Evolutionary conservation across 139 green algal species (phyloP), one percentile per base, ranked within the genome.

Genomic region (Micractinium sp.): DNA sequence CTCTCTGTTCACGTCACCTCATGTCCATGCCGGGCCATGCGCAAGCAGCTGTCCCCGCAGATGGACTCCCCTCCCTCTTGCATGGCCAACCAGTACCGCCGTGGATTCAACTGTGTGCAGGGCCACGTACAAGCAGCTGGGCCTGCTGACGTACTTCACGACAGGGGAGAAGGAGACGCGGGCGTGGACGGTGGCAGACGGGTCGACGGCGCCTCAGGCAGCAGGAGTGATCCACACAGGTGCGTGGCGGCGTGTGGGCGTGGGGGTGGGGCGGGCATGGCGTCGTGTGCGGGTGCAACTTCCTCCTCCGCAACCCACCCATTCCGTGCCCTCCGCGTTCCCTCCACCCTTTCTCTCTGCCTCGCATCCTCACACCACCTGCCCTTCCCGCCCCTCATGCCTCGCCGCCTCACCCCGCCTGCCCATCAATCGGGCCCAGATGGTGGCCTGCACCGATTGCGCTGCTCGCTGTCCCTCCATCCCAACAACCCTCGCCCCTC

Each of bases 131-230:
- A 90, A 87, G 33, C 94, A 96, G 69, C 95, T 99, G 39, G 97
- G 97, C 13, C 93, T 99, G 89, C 92, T 94, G 29, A 99, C 98
- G 2, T 99, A 99, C 94, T 99, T 99, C 95, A 99, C 98, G 3
- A 97, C 94, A 16, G 97, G 97, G 2, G 97, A 99, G 81, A 98
- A 99, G 94, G 98, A 99, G 93, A 98, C 96, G 0, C 91, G 97
- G 1, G 97, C 97, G 14, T 99, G 97, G 97, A 99, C 97, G 16
- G 97, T 99, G 85, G 89, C 79, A 29, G 60, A 84, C 22, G 97
- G 97, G 75, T 97, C 97, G 87, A 98, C 96, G 0, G 97, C 97
- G 12, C 96, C 97, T 0, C 94, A 99, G 89, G 97, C 97, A 0
- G 97, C 97, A 1, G 96, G 96, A 20, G 96, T 99, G 25, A 99